phyloP scores from a whole-genome alignment of 176 grass and related monocot genomes.

The Oryza australiensis region DNA sequence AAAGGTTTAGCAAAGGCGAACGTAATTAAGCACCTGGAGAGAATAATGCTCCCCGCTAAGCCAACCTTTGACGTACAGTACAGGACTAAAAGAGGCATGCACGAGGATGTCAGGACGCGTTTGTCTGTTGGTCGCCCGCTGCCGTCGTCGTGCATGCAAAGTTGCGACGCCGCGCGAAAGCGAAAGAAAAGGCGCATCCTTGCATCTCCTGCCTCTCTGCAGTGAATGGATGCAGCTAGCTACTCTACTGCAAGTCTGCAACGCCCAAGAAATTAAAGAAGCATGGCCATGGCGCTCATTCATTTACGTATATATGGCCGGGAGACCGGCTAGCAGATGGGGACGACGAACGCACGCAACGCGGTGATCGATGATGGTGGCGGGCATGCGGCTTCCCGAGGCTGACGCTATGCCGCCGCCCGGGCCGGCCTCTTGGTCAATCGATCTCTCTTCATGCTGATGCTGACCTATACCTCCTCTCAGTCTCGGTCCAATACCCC shows the following conservation, averaged over 20 bases:
- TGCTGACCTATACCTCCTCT: not conserved
- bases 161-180: not conserved
- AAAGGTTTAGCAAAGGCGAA: not conserved
- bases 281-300: constrained; percentile 10
- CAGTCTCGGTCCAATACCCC: no score
- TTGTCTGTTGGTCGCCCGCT: constrained; percentile 16
- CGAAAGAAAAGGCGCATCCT: not conserved
- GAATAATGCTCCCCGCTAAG: not conserved
- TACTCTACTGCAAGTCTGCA: not conserved
- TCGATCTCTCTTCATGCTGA: no score
- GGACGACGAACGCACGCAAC: not conserved
- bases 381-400: constrained; percentile 35
- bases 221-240: not conserved
- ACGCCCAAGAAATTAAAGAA: constrained; percentile 15
- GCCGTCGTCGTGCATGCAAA: constrained; percentile 5
- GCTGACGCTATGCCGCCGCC: constrained; percentile 38
- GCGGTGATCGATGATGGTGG: not conserved
- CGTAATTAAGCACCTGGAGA: constrained; percentile 15
- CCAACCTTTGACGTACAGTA: not conserved
- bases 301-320: constrained; percentile 24
- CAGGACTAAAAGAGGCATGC: not conserved
- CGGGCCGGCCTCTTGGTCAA: not conserved
- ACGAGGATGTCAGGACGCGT: constrained; percentile 13
- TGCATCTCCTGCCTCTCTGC: not conserved
- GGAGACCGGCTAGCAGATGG: not conserved